Evolutionary conservation across 441 rosid genomes (phyloP), one percentile per base, ranked within the genome.

Genomic region (Gossypium laxum): DNA sequence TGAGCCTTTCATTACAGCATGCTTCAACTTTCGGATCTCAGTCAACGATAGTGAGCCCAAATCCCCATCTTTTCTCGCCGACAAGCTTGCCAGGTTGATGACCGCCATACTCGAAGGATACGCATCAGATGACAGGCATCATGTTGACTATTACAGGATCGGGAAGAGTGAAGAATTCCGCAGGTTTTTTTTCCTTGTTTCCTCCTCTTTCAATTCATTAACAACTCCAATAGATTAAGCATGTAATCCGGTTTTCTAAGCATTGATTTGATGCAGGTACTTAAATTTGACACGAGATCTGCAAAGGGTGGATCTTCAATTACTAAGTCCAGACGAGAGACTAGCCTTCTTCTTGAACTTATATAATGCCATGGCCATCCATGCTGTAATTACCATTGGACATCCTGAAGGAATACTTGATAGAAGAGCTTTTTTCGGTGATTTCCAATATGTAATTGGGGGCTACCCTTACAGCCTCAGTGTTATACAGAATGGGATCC

Each of bases 311-410:
- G 81, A 90, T 77, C 80, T 89, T 30, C 7, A 26, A 0, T 77
- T 72, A 71, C 84, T 93, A 19, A 78, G 88, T 8, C 71, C 68
- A 3, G 77, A 86, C 17, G 96, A 91, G 81, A 89, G 79, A 79
- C 73, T 86, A 77, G 85, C 95, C 0, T 91, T 93, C 82, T 91
- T 91, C 79, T 65, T 93, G 79, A 93, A 93, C 81, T 76, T 93
- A 79, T 78, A 91, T 74, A 93, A 93, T 67, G 95, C 97, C 51
- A 93, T 93, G 98, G 89, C 85, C 68, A 90, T 93, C 74, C 97
- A 93, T 78, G 96, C 95, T 5, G 80, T 85, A 48, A 85, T 91
- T 69, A 87, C 89, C 75, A 73, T 85, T 2, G 93, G 93, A 22
- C 82, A 78, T 30, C 87, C 91, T 0, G 88, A 83, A 30, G 92